Base-by-base conservation (phyloP, 208 protist genomes). In the Trichomonas gallinae region DNA sequence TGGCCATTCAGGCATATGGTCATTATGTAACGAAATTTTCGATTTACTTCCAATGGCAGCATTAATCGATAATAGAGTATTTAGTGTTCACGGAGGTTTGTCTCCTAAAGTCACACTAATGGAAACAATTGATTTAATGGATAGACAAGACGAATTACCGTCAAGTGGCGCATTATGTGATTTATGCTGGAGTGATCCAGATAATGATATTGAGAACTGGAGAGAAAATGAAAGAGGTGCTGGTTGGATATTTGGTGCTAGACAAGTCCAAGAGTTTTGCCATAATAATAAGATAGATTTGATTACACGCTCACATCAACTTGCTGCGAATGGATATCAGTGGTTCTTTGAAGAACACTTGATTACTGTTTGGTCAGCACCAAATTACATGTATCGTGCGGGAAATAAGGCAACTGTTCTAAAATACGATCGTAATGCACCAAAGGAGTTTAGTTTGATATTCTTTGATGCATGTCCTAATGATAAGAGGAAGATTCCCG, bases 401-500 rank as follows among this genome's bases (percentile, higher is more conserved):
- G 99, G 99, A 51, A 99, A 99, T 97, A 98, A 99, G 8, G 99
- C 99, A 0, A 99, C 99, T 0, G 99, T 99, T 85, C 97, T 99
- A 44, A 98, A 99, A 96, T 93, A 93, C 44, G 13, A 93, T 40
- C 11, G 34, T 42, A 40, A 34, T n/a, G 97, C 98, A 98, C 97
- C 97, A 98, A 9, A 98, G 99, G 31, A 93, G 11, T 51, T 34
- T 58, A 26, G 34, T 34, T 31, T 93, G 11, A 44, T 93, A 40
- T 26, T 38, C 42, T 93, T 93, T 38, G 44, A 93, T 0, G n/a
- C 87, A 21, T 93, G 87, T 15, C 87, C 87, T 34, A n/a, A 48
- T 51, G 87, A 93, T 51, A 93, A 93, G 15, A 48, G 87, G 31
- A 93, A 93, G 44, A 93, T 93, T 6, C 87, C 87, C 17, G 87